Evolutionary conservation across 192 early-diverging fungal species (phyloP).

Genomic region (Coemansia sp.): DNA sequence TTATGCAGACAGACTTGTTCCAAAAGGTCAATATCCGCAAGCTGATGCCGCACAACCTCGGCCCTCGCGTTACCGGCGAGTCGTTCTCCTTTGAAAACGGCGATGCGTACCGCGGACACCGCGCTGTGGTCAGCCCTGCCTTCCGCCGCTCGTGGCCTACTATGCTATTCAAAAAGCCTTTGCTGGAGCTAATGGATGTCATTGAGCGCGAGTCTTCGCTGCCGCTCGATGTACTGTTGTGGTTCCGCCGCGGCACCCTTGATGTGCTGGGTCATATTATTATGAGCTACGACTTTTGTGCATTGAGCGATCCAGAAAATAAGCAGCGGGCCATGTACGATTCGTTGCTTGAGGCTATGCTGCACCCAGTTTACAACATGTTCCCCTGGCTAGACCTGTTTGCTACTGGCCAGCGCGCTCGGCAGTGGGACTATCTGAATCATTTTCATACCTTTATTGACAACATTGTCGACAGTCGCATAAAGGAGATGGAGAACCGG

Average conservation of each 20-base stretch:
- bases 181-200: constrained; percentile 43
- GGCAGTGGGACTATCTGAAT: constrained; percentile 43
- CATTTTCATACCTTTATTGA: constrained; percentile 53
- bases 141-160: constrained; percentile 55
- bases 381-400: constrained; percentile 57
- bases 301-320: constrained; percentile 46
- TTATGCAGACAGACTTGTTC: constrained; percentile 49
- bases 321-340: constrained; percentile 53
- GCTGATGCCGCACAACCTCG: constrained; percentile 47
- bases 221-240: constrained; percentile 39
- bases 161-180: constrained; percentile 36
- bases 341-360: constrained; percentile 45
- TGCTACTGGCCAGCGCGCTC: constrained; percentile 38
- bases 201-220: constrained; percentile 36
- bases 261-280: constrained; percentile 59
- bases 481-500: constrained; percentile 33
- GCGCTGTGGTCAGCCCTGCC: constrained; percentile 50
- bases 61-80: constrained; percentile 43
- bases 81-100: constrained; percentile 53
- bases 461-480: constrained; percentile 34
- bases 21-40: constrained; percentile 46
- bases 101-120: constrained; percentile 49
- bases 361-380: constrained; percentile 53
- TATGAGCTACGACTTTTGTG: constrained; percentile 59
- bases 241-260: constrained; percentile 55